Base-by-base conservation (phyloP, 768 basidiomycete genomes). In the Rhizopogon vulgaris region DNA sequence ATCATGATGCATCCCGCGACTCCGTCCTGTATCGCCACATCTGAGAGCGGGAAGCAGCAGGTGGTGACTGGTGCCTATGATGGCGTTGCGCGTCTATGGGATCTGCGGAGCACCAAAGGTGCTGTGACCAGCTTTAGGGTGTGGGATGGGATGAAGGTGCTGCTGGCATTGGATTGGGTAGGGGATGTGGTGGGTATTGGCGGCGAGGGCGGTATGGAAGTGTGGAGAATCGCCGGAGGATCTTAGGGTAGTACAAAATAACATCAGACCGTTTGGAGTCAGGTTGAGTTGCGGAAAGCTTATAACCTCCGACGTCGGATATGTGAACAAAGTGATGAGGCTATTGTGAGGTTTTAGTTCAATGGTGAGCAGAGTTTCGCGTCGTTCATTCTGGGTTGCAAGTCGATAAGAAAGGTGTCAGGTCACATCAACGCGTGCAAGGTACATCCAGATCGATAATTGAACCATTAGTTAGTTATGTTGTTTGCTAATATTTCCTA, bases 21-120 rank as follows among this genome's bases (percentile, higher is more conserved):
- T 14, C 85, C 88, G 0, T 83, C 86, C 0, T 83, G 80, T 50
- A 66, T 90, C n/a, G 53, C 63, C 5, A 43, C 49, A 8, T 59
- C 37, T 30, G 43, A 32, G 5, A 46, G 12, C 9, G 56, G 63
- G 17, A 63, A 58, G 11, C 71, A 83, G 28, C 86, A 87, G 60
- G 70, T 88, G 9, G 70, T 84, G 17, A 87, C 79, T 0, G 90
- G 87, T 4, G 78, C 83, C 0, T 90, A 92, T 61, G 90, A 93
- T 52, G 88, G 90, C 10, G 69, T 83, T 2, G 86, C 84, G 0
- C 73, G 88, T 4, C 62, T 92, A 3, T 93, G 88, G 87, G 90
- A 93, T 62, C 62, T 89, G 24, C 75, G 88, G 4, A 90, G 85
- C 58, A 73, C 76, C 14, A 82, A 83, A 58, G 71, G 75, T 12